Evolutionary conservation across 108 stramenopile genomes (phyloP).

Genomic region (Schizochytrium sp.): DNA sequence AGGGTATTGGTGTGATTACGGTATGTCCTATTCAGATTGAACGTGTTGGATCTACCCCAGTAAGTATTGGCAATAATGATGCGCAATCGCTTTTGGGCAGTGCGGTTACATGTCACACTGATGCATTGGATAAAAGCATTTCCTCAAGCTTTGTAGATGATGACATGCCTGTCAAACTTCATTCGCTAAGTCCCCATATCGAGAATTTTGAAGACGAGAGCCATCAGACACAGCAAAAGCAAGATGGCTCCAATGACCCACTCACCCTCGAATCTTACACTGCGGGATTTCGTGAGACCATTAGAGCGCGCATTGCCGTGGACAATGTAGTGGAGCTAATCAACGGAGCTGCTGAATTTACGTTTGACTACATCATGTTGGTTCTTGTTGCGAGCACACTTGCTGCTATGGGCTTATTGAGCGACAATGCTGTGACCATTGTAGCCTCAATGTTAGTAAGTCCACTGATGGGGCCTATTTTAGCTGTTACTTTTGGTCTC

Average conservation of each 20-base stretch:
- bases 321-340: constrained; percentile 80
- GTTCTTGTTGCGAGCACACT: constrained; percentile 80
- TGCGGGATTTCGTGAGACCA: constrained; percentile 35
- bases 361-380: constrained; percentile 74
- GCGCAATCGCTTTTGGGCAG: neutral
- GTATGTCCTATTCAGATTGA: constrained; percentile 10
- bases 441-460: constrained; percentile 89
- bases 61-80: neutral
- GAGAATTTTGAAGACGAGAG: neutral
- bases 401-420: constrained; percentile 83
- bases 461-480: constrained; percentile 79
- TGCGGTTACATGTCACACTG: too few relatives aligned
- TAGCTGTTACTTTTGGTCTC: constrained; percentile 78
- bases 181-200: neutral
- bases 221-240: neutral
- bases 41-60: neutral
- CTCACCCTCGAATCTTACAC: constrained; percentile 39
- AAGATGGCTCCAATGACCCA: neutral
- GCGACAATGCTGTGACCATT: constrained; percentile 81
- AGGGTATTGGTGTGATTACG: constrained; percentile 23
- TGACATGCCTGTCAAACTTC: too few relatives aligned
- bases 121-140: too few relatives aligned
- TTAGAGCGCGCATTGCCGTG: constrained; percentile 67
- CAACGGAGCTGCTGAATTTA: constrained; percentile 70
- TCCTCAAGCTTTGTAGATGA: too few relatives aligned